Evolutionary conservation across 768 basidiomycete species (phyloP).

Genomic region (Steccherinum ochraceum): DNA sequence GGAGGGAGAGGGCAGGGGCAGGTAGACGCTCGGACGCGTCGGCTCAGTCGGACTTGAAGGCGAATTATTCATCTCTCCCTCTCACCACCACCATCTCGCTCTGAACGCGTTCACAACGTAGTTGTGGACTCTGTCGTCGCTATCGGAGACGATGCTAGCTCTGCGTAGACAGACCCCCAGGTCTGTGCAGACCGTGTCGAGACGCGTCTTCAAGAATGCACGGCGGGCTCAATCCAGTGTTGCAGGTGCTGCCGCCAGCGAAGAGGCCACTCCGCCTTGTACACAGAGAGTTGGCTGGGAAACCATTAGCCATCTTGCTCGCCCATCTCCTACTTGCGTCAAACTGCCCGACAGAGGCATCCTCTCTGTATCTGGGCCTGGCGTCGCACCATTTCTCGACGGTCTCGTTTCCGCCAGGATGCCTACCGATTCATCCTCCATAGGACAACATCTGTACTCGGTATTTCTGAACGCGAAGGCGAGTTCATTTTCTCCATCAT

Average conservation of each 20-base stretch:
- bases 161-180: background rate
- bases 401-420: background rate
- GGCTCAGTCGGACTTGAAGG: background rate
- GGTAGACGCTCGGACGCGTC: background rate
- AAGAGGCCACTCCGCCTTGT: background rate
- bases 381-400: background rate
- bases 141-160: background rate
- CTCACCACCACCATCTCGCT: constrained; percentile 12
- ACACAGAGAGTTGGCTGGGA: background rate
- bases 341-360: background rate
- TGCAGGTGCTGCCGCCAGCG: no score
- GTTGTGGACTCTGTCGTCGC: constrained; percentile 24
- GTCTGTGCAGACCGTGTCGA: no score
- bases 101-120: constrained; percentile 37
- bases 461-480: background rate
- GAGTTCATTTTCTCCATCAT: background rate
- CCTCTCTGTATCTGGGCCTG: background rate
- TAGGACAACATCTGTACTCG: background rate
- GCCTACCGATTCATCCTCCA: background rate
- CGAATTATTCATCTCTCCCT: background rate
- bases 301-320: background rate
- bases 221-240: no score
- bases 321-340: background rate
- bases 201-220: no score
- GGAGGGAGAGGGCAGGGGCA: background rate